phyloP scores from a whole-genome alignment of 1,139 yeast genomes.

The Scheffersomyces illinoinensis region DNA sequence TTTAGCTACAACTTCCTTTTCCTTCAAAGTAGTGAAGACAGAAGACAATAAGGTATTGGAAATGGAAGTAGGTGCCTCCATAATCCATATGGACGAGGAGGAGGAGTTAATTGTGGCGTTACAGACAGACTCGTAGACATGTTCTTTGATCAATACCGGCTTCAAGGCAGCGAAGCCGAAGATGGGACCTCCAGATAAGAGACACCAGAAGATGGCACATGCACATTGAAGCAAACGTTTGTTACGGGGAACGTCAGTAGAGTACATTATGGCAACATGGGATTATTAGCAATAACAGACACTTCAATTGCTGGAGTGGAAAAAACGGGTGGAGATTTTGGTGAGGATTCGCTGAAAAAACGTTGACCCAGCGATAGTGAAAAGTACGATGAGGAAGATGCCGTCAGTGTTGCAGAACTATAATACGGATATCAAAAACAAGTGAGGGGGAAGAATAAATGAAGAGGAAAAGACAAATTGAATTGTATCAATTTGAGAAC shows the following conservation, averaged over 20 bases:
- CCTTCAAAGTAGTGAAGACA: background rate
- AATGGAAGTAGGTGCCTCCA: background rate
- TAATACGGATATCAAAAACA: background rate
- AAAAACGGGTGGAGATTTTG: background rate
- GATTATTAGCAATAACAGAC: background rate
- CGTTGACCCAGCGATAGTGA: background rate
- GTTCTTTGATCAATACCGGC: conserved; percentile 40
- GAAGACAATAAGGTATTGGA: background rate
- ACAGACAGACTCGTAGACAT: conserved; percentile 40
- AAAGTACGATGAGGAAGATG: background rate
- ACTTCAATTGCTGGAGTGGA: background rate
- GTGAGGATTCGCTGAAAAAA: background rate
- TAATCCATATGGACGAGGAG: conserved; percentile 2
- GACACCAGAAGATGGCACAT: conserved; percentile 46
- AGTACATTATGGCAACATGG: conserved; percentile 9
- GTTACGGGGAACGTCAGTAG: conserved; percentile 15
- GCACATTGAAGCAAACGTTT: conserved; percentile 22
- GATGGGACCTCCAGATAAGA: conserved; percentile 47
- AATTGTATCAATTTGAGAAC: background rate
- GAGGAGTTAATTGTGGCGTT: conserved; percentile 18
- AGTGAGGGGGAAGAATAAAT: background rate
- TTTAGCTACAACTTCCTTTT: conserved; percentile 17
- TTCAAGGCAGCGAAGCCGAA: conserved; percentile 53
- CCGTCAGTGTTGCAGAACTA: background rate
- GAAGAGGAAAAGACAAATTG: background rate